These are phyloP conservation scores for Coemansia umbellata DNA, from an alignment of 192 early-diverging fungal species.

Conservation along the genomic window DNA sequence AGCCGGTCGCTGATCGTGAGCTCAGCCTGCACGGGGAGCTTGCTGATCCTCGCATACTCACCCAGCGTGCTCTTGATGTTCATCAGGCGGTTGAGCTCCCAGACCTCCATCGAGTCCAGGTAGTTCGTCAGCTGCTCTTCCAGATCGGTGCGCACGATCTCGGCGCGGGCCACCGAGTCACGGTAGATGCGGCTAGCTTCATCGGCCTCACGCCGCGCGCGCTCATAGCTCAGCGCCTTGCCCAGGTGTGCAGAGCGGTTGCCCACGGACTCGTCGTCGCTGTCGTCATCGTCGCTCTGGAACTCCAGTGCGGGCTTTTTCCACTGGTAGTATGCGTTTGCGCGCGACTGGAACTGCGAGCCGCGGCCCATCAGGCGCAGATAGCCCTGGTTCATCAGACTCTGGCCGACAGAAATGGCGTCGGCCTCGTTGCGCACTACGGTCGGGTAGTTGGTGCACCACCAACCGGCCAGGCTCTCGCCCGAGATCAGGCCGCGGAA, in stretches of 20 bases:
- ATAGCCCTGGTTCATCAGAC: conserved; percentile 59
- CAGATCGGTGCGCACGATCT: conserved; percentile 62
- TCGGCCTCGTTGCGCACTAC: conserved; percentile 57
- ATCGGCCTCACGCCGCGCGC: conserved; percentile 58
- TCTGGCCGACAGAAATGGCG: conserved; percentile 67
- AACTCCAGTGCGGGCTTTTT: conserved; percentile 56
- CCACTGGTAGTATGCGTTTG: conserved; percentile 72
- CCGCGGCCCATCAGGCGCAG: conserved; percentile 68
- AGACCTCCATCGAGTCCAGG: conserved; percentile 51
- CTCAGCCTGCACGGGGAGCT: conserved; percentile 35
- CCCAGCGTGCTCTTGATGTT: conserved; percentile 46
- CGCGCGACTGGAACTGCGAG: conserved; percentile 60
- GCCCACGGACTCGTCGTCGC: conserved; percentile 51
- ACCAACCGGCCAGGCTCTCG: conserved; percentile 68
- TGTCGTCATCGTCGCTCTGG: conserved; percentile 49
- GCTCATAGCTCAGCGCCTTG: conserved; percentile 44
- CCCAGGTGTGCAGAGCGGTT: conserved; percentile 21
- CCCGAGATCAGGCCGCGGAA: conserved; percentile 62
- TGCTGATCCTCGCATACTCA: conserved; percentile 36
- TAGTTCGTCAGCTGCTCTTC: conserved; percentile 62
- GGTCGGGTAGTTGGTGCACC: conserved; percentile 60
- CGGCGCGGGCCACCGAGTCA: conserved; percentile 59
- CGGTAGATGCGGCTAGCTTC: conserved; percentile 65
- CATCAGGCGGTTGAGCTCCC: conserved; percentile 54
- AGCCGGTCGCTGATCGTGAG: conserved; percentile 50